Conservation (phyloP, 768 basidiomycete genomes). For the Artomyces pyxidatus region DNA sequence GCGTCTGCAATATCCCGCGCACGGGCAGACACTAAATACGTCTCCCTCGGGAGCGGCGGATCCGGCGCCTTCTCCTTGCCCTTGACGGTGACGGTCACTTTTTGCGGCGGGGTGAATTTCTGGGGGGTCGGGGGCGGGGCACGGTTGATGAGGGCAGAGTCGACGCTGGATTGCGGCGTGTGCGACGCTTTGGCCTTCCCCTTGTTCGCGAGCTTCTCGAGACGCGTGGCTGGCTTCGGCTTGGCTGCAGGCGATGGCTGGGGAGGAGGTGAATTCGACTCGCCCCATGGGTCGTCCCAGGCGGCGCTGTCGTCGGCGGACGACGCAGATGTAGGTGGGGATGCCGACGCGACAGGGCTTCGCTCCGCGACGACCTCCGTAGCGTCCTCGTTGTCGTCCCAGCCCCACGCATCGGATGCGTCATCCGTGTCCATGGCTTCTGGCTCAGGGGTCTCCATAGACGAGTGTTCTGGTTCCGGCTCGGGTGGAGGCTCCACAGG, state of each 20-base stretch:
- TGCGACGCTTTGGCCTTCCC: constrained; percentile 36
- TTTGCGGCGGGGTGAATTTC: background rate
- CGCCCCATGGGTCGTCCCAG: constrained; percentile 70
- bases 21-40: constrained; percentile 7
- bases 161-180: constrained; percentile 5
- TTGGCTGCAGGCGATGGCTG: constrained; percentile 24
- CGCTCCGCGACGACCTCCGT: constrained; percentile 19
- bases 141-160: constrained; percentile 17
- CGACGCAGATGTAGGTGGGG: background rate
- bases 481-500: constrained; percentile 3
- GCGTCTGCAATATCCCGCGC: constrained; percentile 10
- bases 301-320: constrained; percentile 31
- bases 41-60: constrained; percentile 1
- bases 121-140: constrained; percentile 22
- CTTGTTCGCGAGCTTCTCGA: constrained; percentile 51
- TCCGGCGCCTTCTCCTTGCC: background rate
- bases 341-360: constrained; percentile 17
- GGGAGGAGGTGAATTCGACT: constrained; percentile 25
- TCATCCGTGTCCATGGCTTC: constrained; percentile 26
- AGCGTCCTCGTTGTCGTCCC: constrained; percentile 49
- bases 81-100: constrained; percentile 1
- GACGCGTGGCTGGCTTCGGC: constrained; percentile 47
- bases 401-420: constrained; percentile 66
- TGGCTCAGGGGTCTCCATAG: constrained; percentile 7
- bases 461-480: constrained; percentile 2